These are phyloP conservation scores for Backusella psychrophila DNA, from an alignment of 192 early-diverging fungal genomes.

Conservation along the genomic window DNA sequence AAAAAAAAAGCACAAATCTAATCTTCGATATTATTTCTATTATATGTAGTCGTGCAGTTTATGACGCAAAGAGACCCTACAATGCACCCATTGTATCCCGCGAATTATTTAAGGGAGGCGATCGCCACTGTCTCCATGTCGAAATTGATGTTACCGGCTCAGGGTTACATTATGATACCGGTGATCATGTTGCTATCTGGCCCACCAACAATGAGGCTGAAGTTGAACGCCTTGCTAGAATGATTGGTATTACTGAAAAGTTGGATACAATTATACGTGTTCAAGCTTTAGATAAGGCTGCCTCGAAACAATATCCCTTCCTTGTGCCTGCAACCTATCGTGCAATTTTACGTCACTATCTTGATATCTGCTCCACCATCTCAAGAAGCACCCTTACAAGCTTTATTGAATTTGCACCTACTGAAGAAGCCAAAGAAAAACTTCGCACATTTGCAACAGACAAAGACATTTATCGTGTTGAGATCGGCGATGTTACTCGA, in stretches of 20 bases:
- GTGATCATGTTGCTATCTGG: conserved; percentile 94
- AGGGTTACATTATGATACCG: conserved; percentile 80
- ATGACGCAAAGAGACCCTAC: conserved; percentile 87
- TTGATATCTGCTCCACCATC: conserved; percentile 77
- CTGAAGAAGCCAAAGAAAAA: conserved; percentile 45
- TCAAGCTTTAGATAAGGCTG: conserved; percentile 66
- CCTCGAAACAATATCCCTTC: conserved; percentile 79
- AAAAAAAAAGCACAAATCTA: not conserved
- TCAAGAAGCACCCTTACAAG: conserved; percentile 62
- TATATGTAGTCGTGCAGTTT: conserved; percentile 45
- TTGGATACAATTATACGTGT: conserved; percentile 71
- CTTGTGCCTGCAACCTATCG: conserved; percentile 80
- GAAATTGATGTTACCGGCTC: conserved; percentile 86
- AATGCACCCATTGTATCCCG: conserved; percentile 61
- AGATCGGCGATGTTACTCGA: conserved; percentile 57
- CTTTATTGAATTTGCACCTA: conserved; percentile 55
- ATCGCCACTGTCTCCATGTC: conserved; percentile 87
- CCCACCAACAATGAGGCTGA: conserved; percentile 79
- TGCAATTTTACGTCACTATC: conserved; percentile 84
- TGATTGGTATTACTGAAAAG: conserved; percentile 55
- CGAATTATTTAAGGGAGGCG: conserved; percentile 64
- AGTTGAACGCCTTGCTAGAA: conserved; percentile 59
- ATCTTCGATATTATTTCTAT: not conserved
- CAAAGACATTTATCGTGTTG: conserved; percentile 62
- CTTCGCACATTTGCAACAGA: conserved; percentile 56